phyloP scores from a whole-genome alignment of 1,284 basidiomycete genomes.

The Fomitopsis schrenkii region DNA sequence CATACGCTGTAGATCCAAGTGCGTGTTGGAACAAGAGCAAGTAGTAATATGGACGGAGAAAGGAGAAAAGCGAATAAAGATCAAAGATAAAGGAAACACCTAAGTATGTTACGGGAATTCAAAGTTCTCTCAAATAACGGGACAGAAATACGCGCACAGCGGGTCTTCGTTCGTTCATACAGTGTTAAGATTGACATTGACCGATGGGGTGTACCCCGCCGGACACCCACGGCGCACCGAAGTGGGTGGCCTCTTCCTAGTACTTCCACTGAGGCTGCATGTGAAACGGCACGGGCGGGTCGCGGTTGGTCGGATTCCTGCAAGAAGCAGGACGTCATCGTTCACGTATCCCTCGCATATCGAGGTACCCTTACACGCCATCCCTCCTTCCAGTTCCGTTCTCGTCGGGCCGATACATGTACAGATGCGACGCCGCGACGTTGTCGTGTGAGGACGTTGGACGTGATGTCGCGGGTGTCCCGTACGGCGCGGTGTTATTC shows the following conservation, averaged over 20 bases:
- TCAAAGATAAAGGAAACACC: constrained; percentile 5
- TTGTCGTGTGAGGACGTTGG: constrained; percentile 29
- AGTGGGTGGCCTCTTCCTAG: neutral
- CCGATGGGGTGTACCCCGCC: neutral
- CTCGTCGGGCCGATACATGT: constrained; percentile 35
- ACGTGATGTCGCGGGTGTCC: constrained; percentile 21
- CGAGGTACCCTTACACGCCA: constrained; percentile 1
- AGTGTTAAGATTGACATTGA: neutral
- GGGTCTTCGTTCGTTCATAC: neutral
- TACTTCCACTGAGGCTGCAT: constrained; percentile 2
- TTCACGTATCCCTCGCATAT: constrained; percentile 4
- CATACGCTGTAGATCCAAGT: neutral
- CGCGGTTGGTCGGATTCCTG: constrained; percentile 8
- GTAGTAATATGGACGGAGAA: constrained; percentile 20
- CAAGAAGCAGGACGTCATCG: neutral
- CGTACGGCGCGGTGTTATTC: neutral
- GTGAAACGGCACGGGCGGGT: constrained; percentile 7
- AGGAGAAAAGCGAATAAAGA: constrained; percentile 16
- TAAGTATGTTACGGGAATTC: neutral
- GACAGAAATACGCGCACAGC: neutral
- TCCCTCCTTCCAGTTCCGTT: constrained; percentile 26
- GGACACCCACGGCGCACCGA: neutral
- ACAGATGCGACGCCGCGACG: constrained; percentile 35
- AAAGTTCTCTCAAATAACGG: constrained; percentile 8
- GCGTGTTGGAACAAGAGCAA: constrained; percentile 10